Evolutionary conservation across 352 stramenopile species (phyloP).

Genomic region (Phytophthora hibernalis): DNA sequence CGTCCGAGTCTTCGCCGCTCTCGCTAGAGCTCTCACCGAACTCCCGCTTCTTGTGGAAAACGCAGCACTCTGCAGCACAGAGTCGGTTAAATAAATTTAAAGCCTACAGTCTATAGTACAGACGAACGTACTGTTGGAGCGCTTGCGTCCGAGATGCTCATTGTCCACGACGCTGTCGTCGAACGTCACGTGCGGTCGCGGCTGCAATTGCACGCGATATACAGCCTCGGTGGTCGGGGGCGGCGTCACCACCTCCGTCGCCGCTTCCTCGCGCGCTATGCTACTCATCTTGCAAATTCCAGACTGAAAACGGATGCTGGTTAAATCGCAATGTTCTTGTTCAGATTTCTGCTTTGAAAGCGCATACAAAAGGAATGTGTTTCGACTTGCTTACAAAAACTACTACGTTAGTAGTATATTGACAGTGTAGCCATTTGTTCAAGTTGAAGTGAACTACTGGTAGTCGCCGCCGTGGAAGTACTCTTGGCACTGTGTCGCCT

Average conservation of each 20-base stretch:
- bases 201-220: slow-evolving; percentile 81
- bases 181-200: slow-evolving; percentile 87
- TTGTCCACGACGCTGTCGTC: slow-evolving; percentile 93
- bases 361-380: too few species aligned
- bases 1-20: slow-evolving; percentile 84
- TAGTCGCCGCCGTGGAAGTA: slow-evolving; percentile 57
- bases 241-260: slow-evolving; percentile 39
- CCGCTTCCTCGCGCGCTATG: slow-evolving; percentile 32
- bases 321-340: not conserved
- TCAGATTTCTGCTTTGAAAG: not conserved
- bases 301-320: not conserved
- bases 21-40: slow-evolving; percentile 94
- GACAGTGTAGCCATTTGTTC: slow-evolving; percentile 20
- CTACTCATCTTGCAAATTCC: slow-evolving; percentile 37
- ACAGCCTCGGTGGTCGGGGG: slow-evolving; percentile 32
- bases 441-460: slow-evolving; percentile 23
- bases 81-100: slow-evolving; percentile 3
- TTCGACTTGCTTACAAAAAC: slow-evolving; percentile 3
- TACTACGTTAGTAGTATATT: slow-evolving; percentile 9
- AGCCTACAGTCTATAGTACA: not conserved
- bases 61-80: slow-evolving; percentile 83
- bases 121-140: slow-evolving; percentile 87
- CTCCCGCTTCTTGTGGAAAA: slow-evolving; percentile 93
- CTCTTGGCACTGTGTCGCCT: slow-evolving; percentile 67
- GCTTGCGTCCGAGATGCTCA: slow-evolving; percentile 92